Evolutionary conservation across 805 yeast species (phyloP), one percentile per base, ranked within the genome.

Genomic region (Pichia thaimueangensis): DNA sequence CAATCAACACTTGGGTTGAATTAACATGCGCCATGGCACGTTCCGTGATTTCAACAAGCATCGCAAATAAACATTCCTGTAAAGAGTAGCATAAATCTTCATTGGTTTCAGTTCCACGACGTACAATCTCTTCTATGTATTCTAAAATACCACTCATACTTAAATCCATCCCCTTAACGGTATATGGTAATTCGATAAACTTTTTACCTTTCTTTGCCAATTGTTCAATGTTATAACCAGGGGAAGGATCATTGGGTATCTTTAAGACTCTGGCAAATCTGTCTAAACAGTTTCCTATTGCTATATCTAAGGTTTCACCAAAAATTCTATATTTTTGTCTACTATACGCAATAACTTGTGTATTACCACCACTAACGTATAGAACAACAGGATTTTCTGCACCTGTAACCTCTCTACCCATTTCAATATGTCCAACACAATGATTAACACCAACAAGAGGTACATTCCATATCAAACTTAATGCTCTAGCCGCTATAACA

Each of bases 331-430:
- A 93, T 53, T 95, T 63, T 57, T 91, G 96, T 52, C 83, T 84
- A 4, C 96, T 85, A 61, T 93, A 93, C 2, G 98, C 98, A 60
- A 93, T 93, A 17, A 93, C 94, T 61, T 93, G 99, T 2, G 99
- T 93, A 62, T 93, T 93, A 40, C 99, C 99, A 13, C 99, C 99
- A 61, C 96, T 86, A 10, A 93, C 99, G 56, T 93, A 93, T 40
- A 93, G 68, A 9, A 93, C 98, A 37, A 93, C 97, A 0, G 98
- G 99, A 57, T 93, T 91, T n/a, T 71, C 73, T 0, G 97, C 97
- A n/a, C 93, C 94, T 0, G 99, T 93, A 57, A 93, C 91, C 57
- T 91, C 97, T 47, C 99, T 70, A 11, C 99, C 99, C 99, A 93
- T 93, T 60, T 93, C 99, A 47, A 93, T 93, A 62, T 93, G 99